A percentile compares a stretch with the other conserved stretches of the same genome.
Conservation (phyloP, 192 early-diverging fungal species). For the Coemansia sp. region DNA sequence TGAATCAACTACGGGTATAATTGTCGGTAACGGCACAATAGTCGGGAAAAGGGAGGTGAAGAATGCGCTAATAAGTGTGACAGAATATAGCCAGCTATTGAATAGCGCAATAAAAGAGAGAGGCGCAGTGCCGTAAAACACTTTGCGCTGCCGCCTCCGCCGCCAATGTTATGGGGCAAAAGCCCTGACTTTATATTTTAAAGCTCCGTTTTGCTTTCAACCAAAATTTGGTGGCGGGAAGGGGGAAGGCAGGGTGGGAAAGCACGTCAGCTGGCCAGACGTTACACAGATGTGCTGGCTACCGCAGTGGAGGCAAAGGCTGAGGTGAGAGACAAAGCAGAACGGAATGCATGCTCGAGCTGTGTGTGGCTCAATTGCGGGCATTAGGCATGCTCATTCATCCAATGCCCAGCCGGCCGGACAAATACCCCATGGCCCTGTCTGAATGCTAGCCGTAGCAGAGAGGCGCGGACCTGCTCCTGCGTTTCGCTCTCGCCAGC, state of each 20-base stretch:
- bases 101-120: background rate
- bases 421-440: background rate
- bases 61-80: conserved; percentile 1
- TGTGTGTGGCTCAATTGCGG: conserved; percentile 8
- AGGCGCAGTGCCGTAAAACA: conserved; percentile 4
- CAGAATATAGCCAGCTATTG: conserved; percentile 4
- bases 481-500: background rate
- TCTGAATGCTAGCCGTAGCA: background rate
- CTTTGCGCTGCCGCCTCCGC: background rate
- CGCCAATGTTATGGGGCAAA: background rate
- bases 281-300: background rate
- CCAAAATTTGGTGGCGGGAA: background rate
- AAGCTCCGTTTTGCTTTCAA: background rate
- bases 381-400: background rate
- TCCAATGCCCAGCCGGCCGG: conserved; percentile 2
- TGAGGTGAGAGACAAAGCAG: too few relatives aligned
- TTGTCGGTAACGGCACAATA: background rate
- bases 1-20: background rate
- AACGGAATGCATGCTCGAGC: background rate
- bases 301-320: too few relatives aligned
- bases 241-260: background rate
- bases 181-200: background rate
- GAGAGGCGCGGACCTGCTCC: too few relatives aligned
- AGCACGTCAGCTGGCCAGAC: background rate
- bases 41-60: background rate